phyloP scores from a whole-genome alignment of 2,329 filamentous ascomycete genomes.

The Teratosphaeria gauchensis region DNA sequence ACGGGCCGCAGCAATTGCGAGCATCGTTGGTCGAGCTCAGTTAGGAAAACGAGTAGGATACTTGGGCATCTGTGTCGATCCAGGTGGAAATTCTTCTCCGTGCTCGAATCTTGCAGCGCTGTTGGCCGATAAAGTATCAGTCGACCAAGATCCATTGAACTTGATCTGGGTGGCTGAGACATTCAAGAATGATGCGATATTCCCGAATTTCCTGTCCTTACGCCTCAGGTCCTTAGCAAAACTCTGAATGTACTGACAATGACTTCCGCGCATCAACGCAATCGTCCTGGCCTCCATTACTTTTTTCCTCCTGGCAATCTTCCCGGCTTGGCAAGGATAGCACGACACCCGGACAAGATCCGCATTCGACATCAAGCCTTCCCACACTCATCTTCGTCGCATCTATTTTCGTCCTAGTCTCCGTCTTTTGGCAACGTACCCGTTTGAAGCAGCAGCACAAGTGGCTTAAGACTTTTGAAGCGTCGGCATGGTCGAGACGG shows the following conservation, averaged over 20 bases:
- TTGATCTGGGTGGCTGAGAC: slow-evolving; percentile 93
- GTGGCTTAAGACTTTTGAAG: slow-evolving; percentile 91
- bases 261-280: slow-evolving; percentile 67
- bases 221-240: not conserved
- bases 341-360: slow-evolving; percentile 64
- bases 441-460: slow-evolving; percentile 86
- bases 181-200: slow-evolving; percentile 98
- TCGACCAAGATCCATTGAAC: slow-evolving; percentile 93
- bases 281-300: slow-evolving; percentile 96
- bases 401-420: slow-evolving; percentile 56
- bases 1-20: slow-evolving; percentile 75
- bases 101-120: slow-evolving; percentile 97
- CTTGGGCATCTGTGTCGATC: slow-evolving; percentile 94
- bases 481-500: no score
- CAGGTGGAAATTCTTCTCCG: slow-evolving; percentile 80
- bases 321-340: slow-evolving; percentile 95
- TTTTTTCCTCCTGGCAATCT: slow-evolving; percentile 88
- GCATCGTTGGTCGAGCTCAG: slow-evolving; percentile 76
- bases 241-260: slow-evolving; percentile 5
- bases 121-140: slow-evolving; percentile 75
- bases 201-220: slow-evolving; percentile 84
- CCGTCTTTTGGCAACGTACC: slow-evolving; percentile 87
- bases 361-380: slow-evolving; percentile 85
- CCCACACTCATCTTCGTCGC: slow-evolving; percentile 78
- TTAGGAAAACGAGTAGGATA: slow-evolving; percentile 91